Conservation (phyloP, 2,329 filamentous ascomycete species). For the Penicillium sp. region DNA sequence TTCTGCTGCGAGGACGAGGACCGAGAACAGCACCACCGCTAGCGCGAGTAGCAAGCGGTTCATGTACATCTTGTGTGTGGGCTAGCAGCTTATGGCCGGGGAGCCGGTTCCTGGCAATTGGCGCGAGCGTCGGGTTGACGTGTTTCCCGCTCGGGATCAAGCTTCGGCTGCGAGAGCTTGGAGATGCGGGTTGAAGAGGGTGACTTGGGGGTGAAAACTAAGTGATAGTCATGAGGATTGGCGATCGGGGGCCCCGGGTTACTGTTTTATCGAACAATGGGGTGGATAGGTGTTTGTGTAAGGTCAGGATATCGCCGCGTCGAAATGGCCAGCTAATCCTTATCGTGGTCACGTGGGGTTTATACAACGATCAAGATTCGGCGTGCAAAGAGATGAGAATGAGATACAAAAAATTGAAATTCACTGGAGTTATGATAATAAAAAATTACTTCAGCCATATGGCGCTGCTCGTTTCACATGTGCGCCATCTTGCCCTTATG, state of each 20-base stretch:
- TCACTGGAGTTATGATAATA: not conserved
- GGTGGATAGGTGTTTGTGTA: not conserved
- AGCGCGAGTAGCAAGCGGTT: conserved; percentile 33
- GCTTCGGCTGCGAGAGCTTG: not conserved
- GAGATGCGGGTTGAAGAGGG: not conserved
- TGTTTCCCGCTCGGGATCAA: conserved; percentile 3
- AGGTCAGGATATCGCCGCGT: conserved; percentile 3
- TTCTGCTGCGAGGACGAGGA: conserved; percentile 40
- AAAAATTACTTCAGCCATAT: not conserved
- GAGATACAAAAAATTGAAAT: not conserved
- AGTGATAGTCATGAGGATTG: conserved; percentile 9
- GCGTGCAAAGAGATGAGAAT: too few species aligned
- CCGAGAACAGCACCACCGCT: conserved; percentile 38
- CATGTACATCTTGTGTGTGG: conserved; percentile 32
- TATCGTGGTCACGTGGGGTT: conserved; percentile 23
- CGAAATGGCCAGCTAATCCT: conserved; percentile 19
- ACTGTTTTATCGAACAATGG: not conserved
- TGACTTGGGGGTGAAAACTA: not conserved
- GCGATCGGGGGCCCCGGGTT: not conserved
- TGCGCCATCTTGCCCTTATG: not conserved
- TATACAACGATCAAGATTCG: not conserved
- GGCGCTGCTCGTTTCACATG: not conserved
- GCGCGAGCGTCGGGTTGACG: not conserved
- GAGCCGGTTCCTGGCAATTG: not conserved
- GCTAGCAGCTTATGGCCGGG: conserved; percentile 16